Evolutionary conservation across 169 alveolate species (phyloP), one percentile per base, ranked within the genome.

Genomic region (Cryptosporidium ryanae): DNA sequence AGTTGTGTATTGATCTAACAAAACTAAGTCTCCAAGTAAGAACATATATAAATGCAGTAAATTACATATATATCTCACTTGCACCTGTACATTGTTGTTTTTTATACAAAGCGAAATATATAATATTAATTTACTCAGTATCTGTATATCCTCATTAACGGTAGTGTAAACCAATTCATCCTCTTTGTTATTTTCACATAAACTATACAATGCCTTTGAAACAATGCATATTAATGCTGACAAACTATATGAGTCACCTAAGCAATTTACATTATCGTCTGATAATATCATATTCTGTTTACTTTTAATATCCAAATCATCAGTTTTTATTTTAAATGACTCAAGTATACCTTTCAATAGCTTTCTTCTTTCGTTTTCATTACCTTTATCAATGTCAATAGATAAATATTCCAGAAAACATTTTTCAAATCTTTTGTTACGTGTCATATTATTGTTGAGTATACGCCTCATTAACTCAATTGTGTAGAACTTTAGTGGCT

Each of bases 151-250:
- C 29, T 54, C 55, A 2, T 49, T 64, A 21, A 38, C 8, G 46
- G 12, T 34, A 3, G 6, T 34, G 46, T 10, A 38, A 6, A 10
- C 3, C 1, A 38, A 38, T 38, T 66, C 50, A 10, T 54, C 23
- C 1, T 32, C 34, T 27, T 49, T 25, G 12, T 64, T 52, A 6
- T 68, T 65, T 31, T 29, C 38, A 23, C 83, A 68, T 50, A 21
- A 50, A 8, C 7, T 68, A 54, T 27, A 68, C 46, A 68, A 21
- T 7, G 55, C 66, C 48, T 64, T 52, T 18, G 83, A 68, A 50
- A 68, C 52, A n/a, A 68, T 68, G 34, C 38, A 68, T 34, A 54
- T 46, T 64, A 68, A 68, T 17, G 55, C 31, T n/a, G 83, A 68
- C 25, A n/a, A 18, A n/a, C 83, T 48, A 29, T 34, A 27, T n/a